phyloP scores from a whole-genome alignment of 768 basidiomycete genomes.

The Podaxis carcinomalis region DNA sequence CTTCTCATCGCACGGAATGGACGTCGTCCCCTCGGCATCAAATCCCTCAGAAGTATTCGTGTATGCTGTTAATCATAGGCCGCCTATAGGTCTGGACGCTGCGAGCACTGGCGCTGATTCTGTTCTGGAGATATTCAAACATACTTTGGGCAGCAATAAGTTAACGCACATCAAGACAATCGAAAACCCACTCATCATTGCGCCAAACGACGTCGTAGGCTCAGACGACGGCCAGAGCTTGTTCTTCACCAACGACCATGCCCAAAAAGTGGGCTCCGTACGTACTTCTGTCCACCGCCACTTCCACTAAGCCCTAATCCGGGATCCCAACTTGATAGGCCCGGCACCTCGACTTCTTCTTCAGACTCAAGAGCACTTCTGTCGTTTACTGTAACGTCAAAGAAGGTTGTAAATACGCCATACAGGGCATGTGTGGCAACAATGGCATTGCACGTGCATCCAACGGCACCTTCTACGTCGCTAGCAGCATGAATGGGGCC shows the following conservation, averaged over 20 bases:
- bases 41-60: constrained; percentile 51
- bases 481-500: constrained; percentile 36
- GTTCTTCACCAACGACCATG: constrained; percentile 68
- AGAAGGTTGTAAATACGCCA: constrained; percentile 57
- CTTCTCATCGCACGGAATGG: constrained; percentile 63
- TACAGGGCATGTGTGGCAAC: constrained; percentile 40
- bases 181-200: constrained; percentile 46
- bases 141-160: constrained; percentile 34
- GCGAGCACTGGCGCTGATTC: constrained; percentile 61
- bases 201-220: constrained; percentile 75
- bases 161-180: constrained; percentile 57
- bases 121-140: constrained; percentile 65
- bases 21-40: constrained; percentile 50
- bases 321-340: constrained; percentile 12
- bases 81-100: constrained; percentile 36
- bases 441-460: constrained; percentile 60
- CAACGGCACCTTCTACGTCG: constrained; percentile 66
- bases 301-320: neutral
- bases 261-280: constrained; percentile 50
- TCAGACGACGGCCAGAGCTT: constrained; percentile 58
- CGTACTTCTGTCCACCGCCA: constrained; percentile 17
- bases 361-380: constrained; percentile 37
- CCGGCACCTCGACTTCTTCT: constrained; percentile 22
- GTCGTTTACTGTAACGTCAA: constrained; percentile 64
- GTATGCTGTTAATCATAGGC: constrained; percentile 71